These are phyloP conservation scores for Aspergillus bombycis DNA, from an alignment of 2,329 filamentous ascomycete genomes.

Conservation along the genomic window DNA sequence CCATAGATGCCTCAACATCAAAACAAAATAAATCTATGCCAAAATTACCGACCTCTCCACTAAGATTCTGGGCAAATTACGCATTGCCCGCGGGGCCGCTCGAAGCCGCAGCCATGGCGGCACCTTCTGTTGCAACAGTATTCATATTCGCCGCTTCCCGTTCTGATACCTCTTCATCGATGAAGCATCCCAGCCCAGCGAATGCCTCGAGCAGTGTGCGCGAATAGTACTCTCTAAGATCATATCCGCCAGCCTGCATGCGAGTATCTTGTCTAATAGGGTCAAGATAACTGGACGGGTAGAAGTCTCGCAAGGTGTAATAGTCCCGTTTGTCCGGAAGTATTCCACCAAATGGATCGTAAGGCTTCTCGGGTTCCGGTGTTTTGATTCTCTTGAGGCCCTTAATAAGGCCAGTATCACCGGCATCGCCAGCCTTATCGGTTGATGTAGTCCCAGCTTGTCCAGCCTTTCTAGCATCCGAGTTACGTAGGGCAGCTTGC, in stretches of 20 bases:
- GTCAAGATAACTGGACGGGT: slow-evolving; percentile 76
- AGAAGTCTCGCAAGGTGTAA: slow-evolving; percentile 69
- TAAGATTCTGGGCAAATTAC: neutral
- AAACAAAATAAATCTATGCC: neutral
- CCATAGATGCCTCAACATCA: neutral
- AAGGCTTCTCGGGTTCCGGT: slow-evolving; percentile 70
- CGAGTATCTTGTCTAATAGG: slow-evolving; percentile 65
- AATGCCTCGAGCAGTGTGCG: slow-evolving; percentile 87
- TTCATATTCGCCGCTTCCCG: slow-evolving; percentile 30
- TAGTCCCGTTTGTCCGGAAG: slow-evolving; percentile 65
- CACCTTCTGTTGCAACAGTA: slow-evolving; percentile 30
- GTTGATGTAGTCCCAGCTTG: slow-evolving; percentile 20
- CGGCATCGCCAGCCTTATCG: slow-evolving; percentile 29
- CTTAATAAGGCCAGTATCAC: slow-evolving; percentile 63
- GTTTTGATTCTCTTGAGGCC: slow-evolving; percentile 71
- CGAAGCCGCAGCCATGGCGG: slow-evolving; percentile 32
- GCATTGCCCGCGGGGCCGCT: neutral
- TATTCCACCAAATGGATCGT: slow-evolving; percentile 85
- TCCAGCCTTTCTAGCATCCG: slow-evolving; percentile 34
- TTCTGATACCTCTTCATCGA: slow-evolving; percentile 69
- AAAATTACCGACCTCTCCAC: neutral
- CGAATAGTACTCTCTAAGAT: slow-evolving; percentile 77
- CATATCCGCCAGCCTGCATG: slow-evolving; percentile 79
- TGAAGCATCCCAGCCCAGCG: slow-evolving; percentile 81
- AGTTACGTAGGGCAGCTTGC: slow-evolving; percentile 43